Conservation (phyloP, 208 protist genomes). For the Wallacemonas rigidus region DNA sequence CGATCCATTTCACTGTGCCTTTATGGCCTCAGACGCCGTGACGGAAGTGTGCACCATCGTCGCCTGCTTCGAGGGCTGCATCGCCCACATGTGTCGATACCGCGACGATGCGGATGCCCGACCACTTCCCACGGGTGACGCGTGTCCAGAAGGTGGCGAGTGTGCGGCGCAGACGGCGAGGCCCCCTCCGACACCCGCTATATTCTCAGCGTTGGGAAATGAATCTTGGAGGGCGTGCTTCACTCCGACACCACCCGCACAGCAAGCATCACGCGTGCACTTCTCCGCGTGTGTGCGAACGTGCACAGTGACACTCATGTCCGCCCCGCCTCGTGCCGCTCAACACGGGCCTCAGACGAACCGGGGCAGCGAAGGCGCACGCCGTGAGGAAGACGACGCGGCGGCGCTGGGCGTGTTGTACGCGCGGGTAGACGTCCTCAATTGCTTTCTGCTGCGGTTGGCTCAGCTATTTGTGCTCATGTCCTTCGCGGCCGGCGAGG, state of each 20-base stretch:
- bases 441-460: conserved; percentile 36
- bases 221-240: conserved; percentile 24
- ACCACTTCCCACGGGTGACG: neutral
- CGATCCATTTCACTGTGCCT: conserved; percentile 1
- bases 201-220: neutral
- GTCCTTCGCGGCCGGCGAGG: conserved; percentile 7
- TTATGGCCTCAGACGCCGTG: conserved; percentile 9
- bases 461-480: conserved; percentile 35
- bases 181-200: neutral
- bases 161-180: too few species aligned
- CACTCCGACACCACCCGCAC: conserved; percentile 15
- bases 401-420: neutral
- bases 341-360: too few species aligned
- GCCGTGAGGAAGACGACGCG: neutral
- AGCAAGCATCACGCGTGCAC: neutral
- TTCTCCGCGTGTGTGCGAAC: neutral
- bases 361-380: neutral
- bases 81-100: neutral
- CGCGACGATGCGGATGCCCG: conserved; percentile 1
- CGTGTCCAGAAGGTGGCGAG: too few species aligned
- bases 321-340: neutral
- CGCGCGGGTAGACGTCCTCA: conserved; percentile 16
- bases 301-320: neutral
- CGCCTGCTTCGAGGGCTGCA: neutral
- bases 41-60: conserved; percentile 5